phyloP scores from a whole-genome alignment of 352 stramenopile genomes.

The Phytopythium chamaehyphon region DNA sequence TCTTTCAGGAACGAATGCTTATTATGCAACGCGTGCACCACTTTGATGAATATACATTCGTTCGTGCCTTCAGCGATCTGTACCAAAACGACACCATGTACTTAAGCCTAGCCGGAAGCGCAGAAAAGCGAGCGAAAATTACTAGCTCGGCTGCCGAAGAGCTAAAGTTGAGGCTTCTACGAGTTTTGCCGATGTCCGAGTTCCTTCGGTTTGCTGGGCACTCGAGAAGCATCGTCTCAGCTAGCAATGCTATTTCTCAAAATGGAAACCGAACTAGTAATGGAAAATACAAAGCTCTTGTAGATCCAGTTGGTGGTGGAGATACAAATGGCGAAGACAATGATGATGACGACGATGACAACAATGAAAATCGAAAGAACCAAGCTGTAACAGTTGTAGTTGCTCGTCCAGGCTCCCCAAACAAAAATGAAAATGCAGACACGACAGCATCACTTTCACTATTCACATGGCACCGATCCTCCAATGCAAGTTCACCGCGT shows the following conservation, averaged over 20 bases:
- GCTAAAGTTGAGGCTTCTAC: slow-evolving; percentile 53
- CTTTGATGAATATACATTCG: slow-evolving; percentile 74
- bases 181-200: slow-evolving; percentile 57
- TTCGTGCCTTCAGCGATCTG: slow-evolving; percentile 71
- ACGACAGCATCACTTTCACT: background rate
- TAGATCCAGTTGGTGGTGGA: background rate
- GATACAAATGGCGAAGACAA: background rate
- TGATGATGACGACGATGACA: background rate
- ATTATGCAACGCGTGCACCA: slow-evolving; percentile 73
- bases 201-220: slow-evolving; percentile 26
- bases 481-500: background rate
- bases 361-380: background rate
- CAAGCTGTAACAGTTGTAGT: background rate
- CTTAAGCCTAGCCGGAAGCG: slow-evolving; percentile 55
- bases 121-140: slow-evolving; percentile 53
- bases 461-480: background rate
- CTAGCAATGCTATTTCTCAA: background rate
- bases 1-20: slow-evolving; percentile 80
- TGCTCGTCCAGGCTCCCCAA: background rate
- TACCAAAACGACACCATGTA: slow-evolving; percentile 80
- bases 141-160: slow-evolving; percentile 52
- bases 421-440: background rate
- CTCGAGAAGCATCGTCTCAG: background rate
- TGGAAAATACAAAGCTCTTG: slow-evolving; percentile 19
- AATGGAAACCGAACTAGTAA: background rate